Evolutionary conservation across 768 basidiomycete species (phyloP).

Genomic region (Auricularia heimuer): DNA sequence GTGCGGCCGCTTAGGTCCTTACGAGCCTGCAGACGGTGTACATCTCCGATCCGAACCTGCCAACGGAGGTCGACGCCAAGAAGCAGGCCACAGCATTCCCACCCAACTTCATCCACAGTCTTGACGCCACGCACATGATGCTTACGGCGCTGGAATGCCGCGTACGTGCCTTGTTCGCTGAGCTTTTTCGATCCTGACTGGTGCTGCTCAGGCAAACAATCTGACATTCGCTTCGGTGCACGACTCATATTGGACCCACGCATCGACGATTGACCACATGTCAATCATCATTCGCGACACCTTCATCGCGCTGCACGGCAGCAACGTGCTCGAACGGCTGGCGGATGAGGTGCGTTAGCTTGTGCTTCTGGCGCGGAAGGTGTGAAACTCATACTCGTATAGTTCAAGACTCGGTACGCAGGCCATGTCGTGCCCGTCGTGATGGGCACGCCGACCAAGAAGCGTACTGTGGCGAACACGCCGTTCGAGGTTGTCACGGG

Average conservation of each 20-base stretch:
- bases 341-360: conserved; percentile 52
- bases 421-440: conserved; percentile 56
- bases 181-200: neutral
- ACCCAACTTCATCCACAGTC: conserved; percentile 94
- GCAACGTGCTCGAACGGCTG: conserved; percentile 69
- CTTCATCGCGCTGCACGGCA: conserved; percentile 86
- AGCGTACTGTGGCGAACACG: conserved; percentile 20
- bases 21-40: conserved; percentile 80
- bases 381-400: conserved; percentile 8
- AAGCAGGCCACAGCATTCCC: conserved; percentile 98
- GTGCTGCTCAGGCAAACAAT: conserved; percentile 42
- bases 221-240: conserved; percentile 93
- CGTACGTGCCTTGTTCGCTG: conserved; percentile 33
- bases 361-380: neutral
- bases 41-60: conserved; percentile 76
- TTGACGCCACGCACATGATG: conserved; percentile 99
- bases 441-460: conserved; percentile 31
- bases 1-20: conserved; percentile 33
- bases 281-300: conserved; percentile 82
- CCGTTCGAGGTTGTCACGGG: conserved; percentile 17
- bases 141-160: conserved; percentile 84
- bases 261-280: conserved; percentile 79
- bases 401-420: conserved; percentile 74
- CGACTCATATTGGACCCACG: conserved; percentile 99
- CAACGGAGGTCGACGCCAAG: conserved; percentile 65